Evolutionary conservation across 2,329 filamentous ascomycete species (phyloP).

Genomic region (Escovopsis sp.): DNA sequence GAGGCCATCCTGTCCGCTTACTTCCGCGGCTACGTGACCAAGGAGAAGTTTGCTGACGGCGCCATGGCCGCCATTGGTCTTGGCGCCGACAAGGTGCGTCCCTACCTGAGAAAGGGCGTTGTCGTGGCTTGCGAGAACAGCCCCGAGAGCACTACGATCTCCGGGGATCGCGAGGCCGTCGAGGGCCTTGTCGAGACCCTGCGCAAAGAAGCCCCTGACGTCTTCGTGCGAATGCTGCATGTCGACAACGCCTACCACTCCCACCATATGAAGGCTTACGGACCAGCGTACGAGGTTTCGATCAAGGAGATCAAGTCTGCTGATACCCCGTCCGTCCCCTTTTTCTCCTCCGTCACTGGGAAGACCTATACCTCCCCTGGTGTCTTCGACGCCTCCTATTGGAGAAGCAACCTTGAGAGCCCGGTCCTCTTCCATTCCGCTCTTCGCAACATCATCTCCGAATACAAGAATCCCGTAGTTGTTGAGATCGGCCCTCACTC

Average conservation of each 20-base stretch:
- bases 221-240: background rate
- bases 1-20: background rate
- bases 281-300: background rate
- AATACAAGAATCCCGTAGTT: background rate
- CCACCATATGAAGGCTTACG: conserved; percentile 3
- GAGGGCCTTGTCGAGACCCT: background rate
- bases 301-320: background rate
- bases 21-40: background rate
- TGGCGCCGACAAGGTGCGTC: background rate
- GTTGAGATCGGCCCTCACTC: background rate
- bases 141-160: background rate
- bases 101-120: background rate
- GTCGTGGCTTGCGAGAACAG: background rate
- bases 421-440: background rate
- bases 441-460: background rate
- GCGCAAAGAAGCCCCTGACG: background rate
- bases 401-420: background rate
- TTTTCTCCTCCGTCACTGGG: background rate
- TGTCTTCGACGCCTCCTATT: background rate
- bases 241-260: conserved; percentile 6
- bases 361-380: background rate
- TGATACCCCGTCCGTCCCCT: background rate
- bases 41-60: background rate
- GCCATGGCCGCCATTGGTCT: background rate
- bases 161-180: background rate